These are phyloP conservation scores for Cicer judaicum DNA, from an alignment of 306 rosid genomes.

Conservation along the genomic window DNA sequence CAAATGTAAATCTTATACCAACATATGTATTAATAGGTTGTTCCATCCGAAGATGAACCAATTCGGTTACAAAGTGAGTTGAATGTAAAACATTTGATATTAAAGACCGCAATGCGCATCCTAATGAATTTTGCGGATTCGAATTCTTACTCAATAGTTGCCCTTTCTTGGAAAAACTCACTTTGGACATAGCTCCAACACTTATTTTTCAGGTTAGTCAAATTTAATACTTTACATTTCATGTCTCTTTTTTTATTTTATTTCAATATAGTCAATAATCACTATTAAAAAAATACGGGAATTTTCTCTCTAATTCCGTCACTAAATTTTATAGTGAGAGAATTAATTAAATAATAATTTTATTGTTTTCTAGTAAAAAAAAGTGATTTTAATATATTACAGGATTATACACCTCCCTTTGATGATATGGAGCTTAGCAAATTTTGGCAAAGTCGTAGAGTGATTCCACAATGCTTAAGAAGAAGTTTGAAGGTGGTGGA, in stretches of 20 bases:
- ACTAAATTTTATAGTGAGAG: too few relatives aligned
- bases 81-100: slow-evolving; percentile 49
- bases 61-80: background rate
- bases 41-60: slow-evolving; percentile 49
- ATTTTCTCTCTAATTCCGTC: too few relatives aligned
- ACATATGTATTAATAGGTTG: slow-evolving; percentile 16
- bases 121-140: slow-evolving; percentile 50
- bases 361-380: too few relatives aligned
- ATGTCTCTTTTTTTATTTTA: too few relatives aligned
- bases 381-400: background rate
- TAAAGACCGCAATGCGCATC: slow-evolving; percentile 54
- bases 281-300: too few relatives aligned
- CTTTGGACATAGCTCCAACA: slow-evolving; percentile 37
- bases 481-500: slow-evolving; percentile 40
- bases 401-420: slow-evolving; percentile 48
- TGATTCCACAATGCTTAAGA: background rate
- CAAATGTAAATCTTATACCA: too few relatives aligned
- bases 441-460: background rate
- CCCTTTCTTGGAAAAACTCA: slow-evolving; percentile 48
- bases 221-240: background rate
- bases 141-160: slow-evolving; percentile 55
- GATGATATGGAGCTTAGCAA: background rate
- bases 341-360: too few relatives aligned
- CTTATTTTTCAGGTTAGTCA: slow-evolving; percentile 41
- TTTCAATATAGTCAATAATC: too few relatives aligned